Conservation (phyloP, 192 early-diverging fungal genomes). For the Rhizophagus clarus region DNA sequence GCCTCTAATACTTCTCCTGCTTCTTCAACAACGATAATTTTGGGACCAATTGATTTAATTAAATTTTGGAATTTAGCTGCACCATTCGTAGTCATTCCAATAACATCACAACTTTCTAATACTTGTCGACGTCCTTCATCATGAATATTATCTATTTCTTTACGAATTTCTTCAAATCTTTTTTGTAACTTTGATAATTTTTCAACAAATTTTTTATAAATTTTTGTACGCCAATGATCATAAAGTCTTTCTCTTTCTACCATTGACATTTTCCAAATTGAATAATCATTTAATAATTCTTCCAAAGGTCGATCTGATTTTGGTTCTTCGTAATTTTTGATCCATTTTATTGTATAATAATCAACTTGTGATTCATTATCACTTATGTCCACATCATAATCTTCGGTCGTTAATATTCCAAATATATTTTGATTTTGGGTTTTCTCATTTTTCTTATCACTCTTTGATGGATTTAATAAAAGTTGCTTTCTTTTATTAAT, state of each 20-base stretch:
- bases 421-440: too few relatives aligned
- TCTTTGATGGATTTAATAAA: too few relatives aligned
- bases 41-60: constrained; percentile 41
- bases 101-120: constrained; percentile 39
- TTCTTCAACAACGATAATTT: constrained; percentile 59
- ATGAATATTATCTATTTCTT: constrained; percentile 34
- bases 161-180: not conserved
- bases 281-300: not conserved
- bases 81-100: constrained; percentile 66
- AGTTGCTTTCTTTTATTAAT: too few relatives aligned
- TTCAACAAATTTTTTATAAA: constrained; percentile 34
- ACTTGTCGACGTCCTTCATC: constrained; percentile 38
- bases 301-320: too few relatives aligned
- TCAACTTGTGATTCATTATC: too few relatives aligned
- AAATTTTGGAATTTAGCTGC: constrained; percentile 52
- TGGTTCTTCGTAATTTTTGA: too few relatives aligned
- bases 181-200: constrained; percentile 24
- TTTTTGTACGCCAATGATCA: constrained; percentile 38
- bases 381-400: too few relatives aligned
- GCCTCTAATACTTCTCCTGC: constrained; percentile 62
- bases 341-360: not conserved
- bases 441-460: too few relatives aligned
- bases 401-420: too few relatives aligned
- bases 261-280: constrained; percentile 57
- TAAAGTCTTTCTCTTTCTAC: constrained; percentile 44